Conservation (phyloP, 208 protist genomes). For the Trypanosoma scelopori region DNA sequence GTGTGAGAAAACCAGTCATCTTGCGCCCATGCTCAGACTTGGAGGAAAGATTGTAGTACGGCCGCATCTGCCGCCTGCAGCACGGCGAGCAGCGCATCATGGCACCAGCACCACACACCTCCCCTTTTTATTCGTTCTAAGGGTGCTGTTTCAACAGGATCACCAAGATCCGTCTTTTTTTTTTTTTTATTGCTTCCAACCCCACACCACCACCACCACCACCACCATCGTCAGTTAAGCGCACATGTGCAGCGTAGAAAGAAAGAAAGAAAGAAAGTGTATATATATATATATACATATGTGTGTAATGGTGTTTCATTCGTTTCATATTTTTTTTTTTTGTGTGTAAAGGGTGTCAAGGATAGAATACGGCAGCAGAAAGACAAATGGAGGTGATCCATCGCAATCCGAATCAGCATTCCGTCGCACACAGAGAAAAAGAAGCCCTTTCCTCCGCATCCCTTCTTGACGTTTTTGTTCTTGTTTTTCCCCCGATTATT, state of each 20-base stretch:
- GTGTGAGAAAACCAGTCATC: conserved; percentile 89
- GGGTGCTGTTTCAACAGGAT: not conserved
- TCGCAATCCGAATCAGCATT: no score
- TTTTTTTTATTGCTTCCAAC: not conserved
- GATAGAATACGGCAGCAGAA: not conserved
- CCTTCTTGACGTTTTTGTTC: no score
- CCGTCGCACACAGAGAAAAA: no score
- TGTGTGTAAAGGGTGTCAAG: not conserved
- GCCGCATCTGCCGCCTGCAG: conserved; percentile 54
- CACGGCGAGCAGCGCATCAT: conserved; percentile 48
- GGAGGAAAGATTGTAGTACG: conserved; percentile 89
- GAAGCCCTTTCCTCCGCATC: no score
- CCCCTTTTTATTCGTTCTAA: not conserved
- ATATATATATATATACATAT: no score
- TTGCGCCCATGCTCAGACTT: conserved; percentile 81
- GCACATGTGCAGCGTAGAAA: no score
- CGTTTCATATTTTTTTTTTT: not conserved
- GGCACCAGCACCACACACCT: not conserved
- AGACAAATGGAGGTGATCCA: not conserved
- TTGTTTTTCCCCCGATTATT: not conserved
- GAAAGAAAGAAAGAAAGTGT: not conserved
- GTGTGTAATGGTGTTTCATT: not conserved
- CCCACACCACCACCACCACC: no score
- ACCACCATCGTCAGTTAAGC: no score
- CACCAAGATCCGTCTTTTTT: conserved; percentile 1